Base-by-base conservation (phyloP, 164 flowering plant genomes). In the Nelumbo lutea region DNA sequence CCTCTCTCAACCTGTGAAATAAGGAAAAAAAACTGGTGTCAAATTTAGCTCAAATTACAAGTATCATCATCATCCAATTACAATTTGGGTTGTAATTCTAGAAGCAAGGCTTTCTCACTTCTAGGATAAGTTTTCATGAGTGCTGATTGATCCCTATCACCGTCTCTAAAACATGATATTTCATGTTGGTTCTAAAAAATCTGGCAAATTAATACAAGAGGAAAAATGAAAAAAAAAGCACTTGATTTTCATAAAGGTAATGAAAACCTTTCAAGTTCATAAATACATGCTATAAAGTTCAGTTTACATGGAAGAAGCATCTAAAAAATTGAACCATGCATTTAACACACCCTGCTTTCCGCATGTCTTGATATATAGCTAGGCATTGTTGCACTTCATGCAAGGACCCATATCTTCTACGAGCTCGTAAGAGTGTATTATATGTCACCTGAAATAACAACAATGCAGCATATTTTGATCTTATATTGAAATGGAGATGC, bases 331-430 rank as follows among this genome's bases (percentile, higher is more conserved):
- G 41, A 45, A 45, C 10, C 56, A 59, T 52, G 14, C 41, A 14
- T 13, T 46, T 58, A 52, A 62, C 82, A 61, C 84, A 93, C 98
- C 98, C 98, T 66, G 96, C 88, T 81, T 81, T 89, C 52, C 90
- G 80, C 98, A 93, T 91, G 68, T 91, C 91, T 75, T 85, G 90
- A 79, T 91, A 93, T 76, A 91, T 75, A 57, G 90, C 85, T 68
- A 93, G 81, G 81, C 96, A 91, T 67, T 91, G 92, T 68, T 83
- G 92, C 59, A 93, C 91, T 81, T 91, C 91, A 45, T 79, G 74
- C 27, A 88, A 75, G 60, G 97, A 93, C 59, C 97, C 96, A 76
- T 90, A 89, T 79, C 72, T 85, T 61, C 78, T 84, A 46, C 93
- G 94, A 67, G 97, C 96, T 73, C 87, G 79, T 62, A 93, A 77